These are phyloP conservation scores for Boletus subparvulus DNA, from an alignment of 768 basidiomycete genomes.

Conservation along the genomic window DNA sequence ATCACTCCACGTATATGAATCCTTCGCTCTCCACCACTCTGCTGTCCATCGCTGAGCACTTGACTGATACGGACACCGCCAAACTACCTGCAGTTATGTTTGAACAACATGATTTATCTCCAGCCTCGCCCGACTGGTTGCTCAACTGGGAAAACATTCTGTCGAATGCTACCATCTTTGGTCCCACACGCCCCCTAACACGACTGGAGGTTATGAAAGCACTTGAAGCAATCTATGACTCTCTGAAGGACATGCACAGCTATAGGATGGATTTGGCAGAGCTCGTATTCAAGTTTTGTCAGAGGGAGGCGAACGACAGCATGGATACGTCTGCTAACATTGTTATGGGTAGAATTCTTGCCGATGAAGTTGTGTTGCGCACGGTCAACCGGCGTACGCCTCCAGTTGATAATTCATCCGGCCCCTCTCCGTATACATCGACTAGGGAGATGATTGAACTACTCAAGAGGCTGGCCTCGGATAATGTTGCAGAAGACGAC, in stretches of 20 bases:
- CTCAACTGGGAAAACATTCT: slow-evolving; percentile 62
- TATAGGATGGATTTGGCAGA: slow-evolving; percentile 58
- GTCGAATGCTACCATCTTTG: slow-evolving; percentile 46
- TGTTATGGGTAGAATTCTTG: slow-evolving; percentile 58
- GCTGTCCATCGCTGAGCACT: slow-evolving; percentile 63
- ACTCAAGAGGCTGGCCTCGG: slow-evolving; percentile 40
- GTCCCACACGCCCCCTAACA: slow-evolving; percentile 48
- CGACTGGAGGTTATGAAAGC: slow-evolving; percentile 55
- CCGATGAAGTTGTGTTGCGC: slow-evolving; percentile 64
- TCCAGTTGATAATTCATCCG: slow-evolving; percentile 8
- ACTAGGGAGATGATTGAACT: slow-evolving; percentile 38
- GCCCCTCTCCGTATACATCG: slow-evolving; percentile 20
- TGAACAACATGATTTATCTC: slow-evolving; percentile 66
- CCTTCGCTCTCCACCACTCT: slow-evolving; percentile 65
- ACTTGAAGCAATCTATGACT: slow-evolving; percentile 58
- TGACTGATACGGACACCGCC: slow-evolving; percentile 67
- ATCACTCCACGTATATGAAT: slow-evolving; percentile 55
- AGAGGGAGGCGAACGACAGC: slow-evolving; percentile 30
- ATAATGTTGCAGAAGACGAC: slow-evolving; percentile 38
- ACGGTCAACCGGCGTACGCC: slow-evolving; percentile 40
- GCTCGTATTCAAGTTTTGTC: slow-evolving; percentile 55
- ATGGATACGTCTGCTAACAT: slow-evolving; percentile 31
- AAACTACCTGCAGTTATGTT: slow-evolving; percentile 61
- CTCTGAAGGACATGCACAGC: slow-evolving; percentile 64
- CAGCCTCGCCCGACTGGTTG: slow-evolving; percentile 72